phyloP scores from a whole-genome alignment of 2,329 filamentous ascomycete genomes.

The Exophiala phaeomuriformis region DNA sequence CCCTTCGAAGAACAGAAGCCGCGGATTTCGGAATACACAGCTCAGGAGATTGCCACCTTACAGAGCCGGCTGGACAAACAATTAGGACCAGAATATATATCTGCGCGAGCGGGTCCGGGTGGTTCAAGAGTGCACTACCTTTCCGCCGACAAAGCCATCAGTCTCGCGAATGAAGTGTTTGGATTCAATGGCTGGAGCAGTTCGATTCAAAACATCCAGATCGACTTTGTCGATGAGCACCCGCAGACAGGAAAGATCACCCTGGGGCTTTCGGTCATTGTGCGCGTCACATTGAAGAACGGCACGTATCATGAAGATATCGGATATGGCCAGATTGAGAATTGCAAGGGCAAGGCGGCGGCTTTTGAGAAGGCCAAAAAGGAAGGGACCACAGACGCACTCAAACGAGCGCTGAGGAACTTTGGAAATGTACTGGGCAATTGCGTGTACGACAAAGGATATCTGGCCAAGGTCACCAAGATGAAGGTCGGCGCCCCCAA shows the following conservation, averaged over 20 bases:
- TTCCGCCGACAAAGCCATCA: conserved; percentile 93
- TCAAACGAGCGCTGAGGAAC: conserved; percentile 81
- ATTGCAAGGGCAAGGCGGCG: conserved; percentile 86
- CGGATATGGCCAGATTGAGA: conserved; percentile 93
- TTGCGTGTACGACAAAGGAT: conserved; percentile 96
- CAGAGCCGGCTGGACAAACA: conserved; percentile 84
- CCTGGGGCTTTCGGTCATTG: conserved; percentile 80
- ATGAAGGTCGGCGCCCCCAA: conserved; percentile 71
- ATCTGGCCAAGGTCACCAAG: conserved; percentile 80
- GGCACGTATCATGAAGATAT: conserved; percentile 98
- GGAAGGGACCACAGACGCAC: conserved; percentile 86
- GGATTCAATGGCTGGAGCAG: conserved; percentile 98
- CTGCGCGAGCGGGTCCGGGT: conserved; percentile 70
- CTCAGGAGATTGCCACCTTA: conserved; percentile 81
- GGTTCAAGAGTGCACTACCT: conserved; percentile 88
- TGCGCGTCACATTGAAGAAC: conserved; percentile 82
- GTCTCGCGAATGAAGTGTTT: conserved; percentile 88
- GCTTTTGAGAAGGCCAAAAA: conserved; percentile 99
- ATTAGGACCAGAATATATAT: conserved; percentile 92
- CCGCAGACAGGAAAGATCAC: conserved; percentile 69
- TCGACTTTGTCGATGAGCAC: conserved; percentile 89
- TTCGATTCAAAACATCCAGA: conserved; percentile 86
- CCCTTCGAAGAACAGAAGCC: conserved; percentile 68
- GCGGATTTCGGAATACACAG: conserved; percentile 72
- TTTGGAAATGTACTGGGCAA: conserved; percentile 98